Conservation (phyloP, 305 asterid species). For the Plantago lanceolata region DNA sequence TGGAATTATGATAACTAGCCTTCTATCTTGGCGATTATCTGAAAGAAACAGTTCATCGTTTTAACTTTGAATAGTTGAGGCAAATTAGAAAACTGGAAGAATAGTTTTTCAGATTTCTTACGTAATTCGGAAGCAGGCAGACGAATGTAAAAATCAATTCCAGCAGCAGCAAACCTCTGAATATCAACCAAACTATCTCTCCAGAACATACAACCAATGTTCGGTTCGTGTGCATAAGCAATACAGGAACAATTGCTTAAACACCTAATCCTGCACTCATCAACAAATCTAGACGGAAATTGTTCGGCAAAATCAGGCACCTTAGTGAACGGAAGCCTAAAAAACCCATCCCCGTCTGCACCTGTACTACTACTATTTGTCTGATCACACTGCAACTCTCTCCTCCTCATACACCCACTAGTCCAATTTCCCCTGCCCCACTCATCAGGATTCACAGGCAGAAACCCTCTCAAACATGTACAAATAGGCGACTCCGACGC, state of each 20-base stretch:
- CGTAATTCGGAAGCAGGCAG: conserved; percentile 7
- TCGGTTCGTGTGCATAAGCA: conserved; percentile 37
- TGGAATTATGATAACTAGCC: conserved; percentile 29
- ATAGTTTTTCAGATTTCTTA: not conserved
- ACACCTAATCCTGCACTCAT: conserved; percentile 36
- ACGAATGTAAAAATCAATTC: conserved; percentile 7
- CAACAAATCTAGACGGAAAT: conserved; percentile 7
- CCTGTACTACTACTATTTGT: conserved; percentile 18
- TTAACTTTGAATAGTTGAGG: too few species aligned
- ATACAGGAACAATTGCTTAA: conserved; percentile 39
- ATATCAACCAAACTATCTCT: conserved; percentile 29
- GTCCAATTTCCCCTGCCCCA: conserved; percentile 52
- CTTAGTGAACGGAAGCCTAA: conserved; percentile 31
- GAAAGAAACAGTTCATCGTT: not conserved
- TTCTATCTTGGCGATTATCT: conserved; percentile 31
- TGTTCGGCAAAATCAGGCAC: conserved; percentile 40
- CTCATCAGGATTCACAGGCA: conserved; percentile 30
- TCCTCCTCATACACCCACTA: conserved; percentile 43
- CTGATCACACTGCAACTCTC: conserved; percentile 33
- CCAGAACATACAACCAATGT: conserved; percentile 44
- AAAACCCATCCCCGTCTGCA: conserved; percentile 36
- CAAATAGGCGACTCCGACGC: conserved; percentile 33
- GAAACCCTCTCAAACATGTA: conserved; percentile 42
- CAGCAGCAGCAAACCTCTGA: conserved; percentile 25
- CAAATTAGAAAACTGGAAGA: not conserved